phyloP scores from a whole-genome alignment of 306 rosid genomes.

The Cicer yamashitae region DNA sequence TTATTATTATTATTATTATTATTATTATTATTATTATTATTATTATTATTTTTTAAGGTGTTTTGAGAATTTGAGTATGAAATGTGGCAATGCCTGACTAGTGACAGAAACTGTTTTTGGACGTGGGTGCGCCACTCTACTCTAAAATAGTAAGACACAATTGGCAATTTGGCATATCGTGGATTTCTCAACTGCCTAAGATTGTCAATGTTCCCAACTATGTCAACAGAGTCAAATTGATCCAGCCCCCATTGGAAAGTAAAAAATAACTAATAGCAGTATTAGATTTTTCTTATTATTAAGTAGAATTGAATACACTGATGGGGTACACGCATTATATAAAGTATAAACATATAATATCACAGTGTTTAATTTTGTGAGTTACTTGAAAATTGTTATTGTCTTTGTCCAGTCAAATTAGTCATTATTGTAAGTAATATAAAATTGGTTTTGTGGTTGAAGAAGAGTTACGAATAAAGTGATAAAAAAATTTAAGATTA shows the following conservation, averaged over 20 bases:
- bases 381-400: too few species aligned
- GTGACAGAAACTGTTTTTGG: slow-evolving; percentile 8
- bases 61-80: slow-evolving; percentile 14
- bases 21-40: background rate
- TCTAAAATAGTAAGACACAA: background rate
- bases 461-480: too few species aligned
- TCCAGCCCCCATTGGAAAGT: slow-evolving; percentile 16
- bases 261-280: slow-evolving; percentile 29
- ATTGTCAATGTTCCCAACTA: slow-evolving; percentile 41
- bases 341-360: too few species aligned
- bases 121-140: slow-evolving; percentile 48
- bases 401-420: too few species aligned
- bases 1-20: background rate
- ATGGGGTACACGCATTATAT: too few species aligned
- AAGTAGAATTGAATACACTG: background rate
- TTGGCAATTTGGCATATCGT: slow-evolving; percentile 34
- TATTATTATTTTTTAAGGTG: background rate
- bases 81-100: slow-evolving; percentile 14
- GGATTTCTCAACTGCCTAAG: slow-evolving; percentile 40
- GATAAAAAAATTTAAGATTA: too few species aligned
- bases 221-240: slow-evolving; percentile 45
- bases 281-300: slow-evolving; percentile 15
- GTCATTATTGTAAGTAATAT: too few species aligned
- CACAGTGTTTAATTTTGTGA: too few species aligned
- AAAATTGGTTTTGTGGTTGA: too few species aligned